Base-by-base conservation (phyloP, 1,284 basidiomycete species). In the Sutorius eximius region DNA sequence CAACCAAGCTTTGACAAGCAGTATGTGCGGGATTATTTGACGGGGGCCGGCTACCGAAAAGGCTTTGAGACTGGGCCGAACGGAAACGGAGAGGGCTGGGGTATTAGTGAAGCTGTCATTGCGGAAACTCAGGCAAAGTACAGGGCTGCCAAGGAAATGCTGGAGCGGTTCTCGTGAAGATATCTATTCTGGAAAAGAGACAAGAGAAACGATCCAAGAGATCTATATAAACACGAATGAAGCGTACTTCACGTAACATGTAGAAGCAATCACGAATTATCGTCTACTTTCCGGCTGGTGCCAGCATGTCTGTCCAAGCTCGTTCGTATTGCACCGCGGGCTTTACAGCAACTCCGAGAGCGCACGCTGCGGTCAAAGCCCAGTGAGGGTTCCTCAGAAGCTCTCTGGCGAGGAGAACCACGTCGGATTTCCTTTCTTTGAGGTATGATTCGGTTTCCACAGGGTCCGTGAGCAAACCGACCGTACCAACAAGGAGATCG, bases 1-100 rank as follows among this genome's bases (percentile, higher is more conserved):
- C 96, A 98, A 74, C 82, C 87, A 20, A 94, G 92, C 66, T 99
- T 97, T 66, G 97, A 99, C 73, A 99, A 99, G 77, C 96, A 99
- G 75, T 98, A 91, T 68, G 76, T 99, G 44, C 80, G 97, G 36
- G 95, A 98, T 71, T 95, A 94, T 90, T 76, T 98, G 40, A 83
- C 84, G 24, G 71, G 74, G 27, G 75, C 78, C 5, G 92, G 91
- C 0, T 93, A 91, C 71, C 79, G 78, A 59, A 92, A 90, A 70
- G 91, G 89, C 0, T 76, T 92, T 32, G 92, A 94, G 66, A 83
- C 78, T 51, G 88, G 87, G 7, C 83, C 82, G 0, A 76, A 78
- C 42, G 91, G 89, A 8, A 80, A 81, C 45, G 83, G 82, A 9
- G 71, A 83, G 59, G 89, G 90, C 10, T 91, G 89, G 89, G 63